These are phyloP conservation scores for Capronia coronata DNA, from an alignment of 2,329 filamentous ascomycete genomes.

Conservation along the genomic window DNA sequence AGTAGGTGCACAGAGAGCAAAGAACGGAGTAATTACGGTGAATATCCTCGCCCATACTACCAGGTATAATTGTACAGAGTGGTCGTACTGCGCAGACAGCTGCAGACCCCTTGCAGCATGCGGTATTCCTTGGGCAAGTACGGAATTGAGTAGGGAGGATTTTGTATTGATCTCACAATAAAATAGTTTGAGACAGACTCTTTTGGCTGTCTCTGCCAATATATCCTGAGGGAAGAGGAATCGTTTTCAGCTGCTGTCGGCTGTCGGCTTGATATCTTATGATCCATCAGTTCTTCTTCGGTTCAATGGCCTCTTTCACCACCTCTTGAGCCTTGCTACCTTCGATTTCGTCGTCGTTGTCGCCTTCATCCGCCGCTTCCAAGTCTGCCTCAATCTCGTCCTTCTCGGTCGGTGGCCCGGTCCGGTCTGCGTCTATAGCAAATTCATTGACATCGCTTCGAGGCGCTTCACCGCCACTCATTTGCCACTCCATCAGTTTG, in stretches of 20 bases:
- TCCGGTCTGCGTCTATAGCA: slow-evolving; percentile 28
- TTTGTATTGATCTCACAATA: slow-evolving; percentile 4
- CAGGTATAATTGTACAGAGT: too few species aligned
- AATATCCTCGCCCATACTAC: too few species aligned
- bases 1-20: too few species aligned
- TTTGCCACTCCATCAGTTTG: slow-evolving; percentile 98
- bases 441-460: slow-evolving; percentile 17
- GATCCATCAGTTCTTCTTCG: slow-evolving; percentile 14
- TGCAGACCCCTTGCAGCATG: too few species aligned
- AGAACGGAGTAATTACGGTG: too few species aligned
- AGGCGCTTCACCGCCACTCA: slow-evolving; percentile 67
- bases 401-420: slow-evolving; percentile 41
- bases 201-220: neutral
- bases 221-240: neutral
- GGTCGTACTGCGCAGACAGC: too few species aligned
- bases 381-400: slow-evolving; percentile 46
- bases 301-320: slow-evolving; percentile 15
- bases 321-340: slow-evolving; percentile 22
- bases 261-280: neutral
- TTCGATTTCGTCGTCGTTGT: slow-evolving; percentile 32
- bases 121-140: too few species aligned
- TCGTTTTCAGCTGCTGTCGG: neutral
- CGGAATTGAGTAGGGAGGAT: neutral
- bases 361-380: slow-evolving; percentile 31
- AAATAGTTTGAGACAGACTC: neutral